These are phyloP conservation scores for Euclidium syriacum DNA, from an alignment of 345 rosid species.

Conservation along the genomic window DNA sequence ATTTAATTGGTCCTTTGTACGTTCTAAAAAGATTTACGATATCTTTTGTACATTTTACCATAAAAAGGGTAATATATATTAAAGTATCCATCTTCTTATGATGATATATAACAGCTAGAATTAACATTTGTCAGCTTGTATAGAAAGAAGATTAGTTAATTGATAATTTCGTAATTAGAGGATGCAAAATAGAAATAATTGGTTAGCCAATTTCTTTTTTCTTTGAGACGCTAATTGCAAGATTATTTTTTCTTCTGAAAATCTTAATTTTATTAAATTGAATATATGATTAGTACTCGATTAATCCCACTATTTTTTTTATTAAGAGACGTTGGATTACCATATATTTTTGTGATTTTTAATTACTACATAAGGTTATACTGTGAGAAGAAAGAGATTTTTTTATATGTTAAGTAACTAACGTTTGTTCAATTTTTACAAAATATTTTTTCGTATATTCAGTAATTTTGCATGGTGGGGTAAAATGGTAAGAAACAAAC, in stretches of 20 bases:
- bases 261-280: not conserved
- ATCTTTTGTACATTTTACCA: constrained; percentile 10
- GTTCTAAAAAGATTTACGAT: not conserved
- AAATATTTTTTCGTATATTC: too few species aligned
- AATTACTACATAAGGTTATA: not conserved
- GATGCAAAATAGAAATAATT: not conserved
- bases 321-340: not conserved
- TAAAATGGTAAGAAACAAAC: not conserved
- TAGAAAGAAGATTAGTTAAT: not conserved
- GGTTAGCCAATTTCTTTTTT: not conserved
- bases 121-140: too few species aligned
- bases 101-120: too few species aligned
- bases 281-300: not conserved
- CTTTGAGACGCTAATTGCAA: not conserved
- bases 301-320: not conserved
- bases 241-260: not conserved
- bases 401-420: not conserved
- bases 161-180: too few species aligned
- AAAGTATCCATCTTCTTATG: too few species aligned
- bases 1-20: constrained; percentile 1
- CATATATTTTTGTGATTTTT: not conserved
- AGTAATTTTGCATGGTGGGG: constrained; percentile 11
- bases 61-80: not conserved
- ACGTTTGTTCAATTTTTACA: not conserved
- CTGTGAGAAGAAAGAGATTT: not conserved